Percentiles rank a stretch among this genome's conserved stretches.
Evolutionary conservation across 1,284 basidiomycete genomes (phyloP).

Genomic region (Cystobasidium slooffiae): DNA sequence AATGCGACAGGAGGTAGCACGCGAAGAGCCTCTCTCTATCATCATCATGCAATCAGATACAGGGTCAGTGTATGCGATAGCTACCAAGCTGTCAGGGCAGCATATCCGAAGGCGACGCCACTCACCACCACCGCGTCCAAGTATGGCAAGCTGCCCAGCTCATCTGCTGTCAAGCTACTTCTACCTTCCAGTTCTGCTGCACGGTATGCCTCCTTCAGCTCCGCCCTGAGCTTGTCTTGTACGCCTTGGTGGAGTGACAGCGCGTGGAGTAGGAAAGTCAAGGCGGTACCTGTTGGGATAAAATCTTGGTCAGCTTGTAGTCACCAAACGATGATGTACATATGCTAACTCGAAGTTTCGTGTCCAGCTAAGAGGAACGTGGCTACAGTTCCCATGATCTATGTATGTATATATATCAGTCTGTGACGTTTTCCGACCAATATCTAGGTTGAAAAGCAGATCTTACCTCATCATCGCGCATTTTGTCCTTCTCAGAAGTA

Average conservation of each 20-base stretch:
- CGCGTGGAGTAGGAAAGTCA: conserved; percentile 18
- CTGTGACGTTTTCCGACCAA: not conserved
- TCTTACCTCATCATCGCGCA: conserved; percentile 74
- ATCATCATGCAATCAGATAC: not conserved
- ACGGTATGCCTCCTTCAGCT: conserved; percentile 14
- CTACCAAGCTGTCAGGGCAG: no score
- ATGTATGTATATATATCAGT: not conserved
- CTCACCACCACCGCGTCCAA: conserved; percentile 72
- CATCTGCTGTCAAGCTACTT: conserved; percentile 9
- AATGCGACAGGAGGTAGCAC: conserved; percentile 69
- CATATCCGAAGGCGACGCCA: not conserved
- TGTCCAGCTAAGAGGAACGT: conserved; percentile 66
- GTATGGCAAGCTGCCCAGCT: conserved; percentile 55
- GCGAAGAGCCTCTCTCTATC: conserved; percentile 67
- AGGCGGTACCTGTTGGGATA: conserved; percentile 49
- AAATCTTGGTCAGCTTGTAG: not conserved
- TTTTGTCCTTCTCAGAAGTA: conserved; percentile 57
- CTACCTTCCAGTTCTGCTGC: conserved; percentile 9
- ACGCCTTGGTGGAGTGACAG: conserved; percentile 7
- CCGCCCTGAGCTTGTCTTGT: conserved; percentile 27
- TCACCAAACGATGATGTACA: not conserved
- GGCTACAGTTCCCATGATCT: not conserved
- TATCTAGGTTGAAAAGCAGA: conserved; percentile 62
- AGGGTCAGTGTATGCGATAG: not conserved
- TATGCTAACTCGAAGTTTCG: conserved; percentile 61